Evolutionary conservation across 2,329 filamentous ascomycete genomes (phyloP).

Genomic region (Scolecobasidium constrictum): DNA sequence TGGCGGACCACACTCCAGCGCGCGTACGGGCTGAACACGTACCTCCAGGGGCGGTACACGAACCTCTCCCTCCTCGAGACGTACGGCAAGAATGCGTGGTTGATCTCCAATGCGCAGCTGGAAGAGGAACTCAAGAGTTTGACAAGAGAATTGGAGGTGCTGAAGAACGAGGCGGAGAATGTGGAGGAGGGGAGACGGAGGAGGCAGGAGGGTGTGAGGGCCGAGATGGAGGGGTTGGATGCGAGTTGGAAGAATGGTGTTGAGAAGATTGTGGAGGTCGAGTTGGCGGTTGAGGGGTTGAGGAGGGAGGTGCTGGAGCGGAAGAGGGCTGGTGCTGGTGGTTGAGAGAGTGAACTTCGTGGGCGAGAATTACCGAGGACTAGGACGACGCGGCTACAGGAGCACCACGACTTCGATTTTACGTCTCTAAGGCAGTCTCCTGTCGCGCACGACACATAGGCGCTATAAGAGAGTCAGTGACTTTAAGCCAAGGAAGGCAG

Average conservation of each 20-base stretch:
- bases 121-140: constrained; percentile 60
- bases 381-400: too few species aligned
- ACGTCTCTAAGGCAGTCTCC: too few species aligned
- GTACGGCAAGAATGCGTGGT: constrained; percentile 84
- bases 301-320: constrained; percentile 55
- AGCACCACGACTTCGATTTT: too few species aligned
- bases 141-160: constrained; percentile 63
- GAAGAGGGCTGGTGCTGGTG: constrained; percentile 34
- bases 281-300: constrained; percentile 69
- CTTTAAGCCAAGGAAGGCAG: too few species aligned
- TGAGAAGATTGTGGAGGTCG: constrained; percentile 71
- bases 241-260: constrained; percentile 71
- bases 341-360: too few species aligned
- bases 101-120: constrained; percentile 70
- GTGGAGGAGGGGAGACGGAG: constrained; percentile 60
- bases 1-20: constrained; percentile 42
- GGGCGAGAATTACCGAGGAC: too few species aligned
- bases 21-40: constrained; percentile 48
- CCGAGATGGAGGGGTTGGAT: constrained; percentile 64
- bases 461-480: too few species aligned
- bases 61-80: constrained; percentile 66
- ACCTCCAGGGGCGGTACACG: constrained; percentile 44
- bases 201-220: constrained; percentile 59
- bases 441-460: too few species aligned
- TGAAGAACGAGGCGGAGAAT: constrained; percentile 59